Base-by-base conservation (phyloP, 2,329 filamentous ascomycete genomes). In the Fusarium odoratissimum region DNA sequence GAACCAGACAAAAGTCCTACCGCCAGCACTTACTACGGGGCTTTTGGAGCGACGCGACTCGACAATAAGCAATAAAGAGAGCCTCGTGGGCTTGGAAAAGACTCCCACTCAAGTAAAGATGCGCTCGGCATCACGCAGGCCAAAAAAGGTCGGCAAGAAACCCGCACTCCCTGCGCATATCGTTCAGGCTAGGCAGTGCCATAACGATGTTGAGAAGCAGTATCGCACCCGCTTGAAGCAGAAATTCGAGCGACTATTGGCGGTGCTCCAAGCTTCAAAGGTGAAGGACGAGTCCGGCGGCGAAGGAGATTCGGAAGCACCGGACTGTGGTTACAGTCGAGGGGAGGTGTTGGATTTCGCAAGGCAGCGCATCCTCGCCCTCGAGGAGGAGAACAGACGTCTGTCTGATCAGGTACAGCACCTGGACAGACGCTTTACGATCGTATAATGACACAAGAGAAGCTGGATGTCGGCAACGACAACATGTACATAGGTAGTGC, bases 381-480 rank as follows among this genome's bases (percentile, higher is more conserved):
- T 55, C 13, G 33, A 60, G 4, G 35, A 52, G 28, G 45, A 60
- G 13, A 54, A 60, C 2, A 25, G 19, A 28, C 30, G 40, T 10
- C 45, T 60, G 1, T 8, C 19, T 8, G 10, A 17, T 54, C 37
- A 12, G 30, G 1, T 54, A 5, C 4, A 17, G 21, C 2, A 41
- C 3, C 3, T 28, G 3, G 8, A 17, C 5, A 5, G 12, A 2
- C 6, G 5, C 0, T 14, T 60, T 14, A 35, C n/a, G 10, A 16
- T 10, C 8, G 5, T 19, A 13, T 45, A 19, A 45, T 45, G 23
- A 28, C 7, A 23, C 8, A 13, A 19, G 1, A 49, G 7, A 35
- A 23, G 9, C 10, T 19, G 6, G 2, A 49, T 16, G 21, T 35
- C 16, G 46, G 46, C n/a, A 23, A 19, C n/a, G 30, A 35, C 14